Percentiles rank a stretch among this genome's conserved stretches.
Conservation (phyloP, 345 rosid genomes). For the Corymbia maculata region DNA sequence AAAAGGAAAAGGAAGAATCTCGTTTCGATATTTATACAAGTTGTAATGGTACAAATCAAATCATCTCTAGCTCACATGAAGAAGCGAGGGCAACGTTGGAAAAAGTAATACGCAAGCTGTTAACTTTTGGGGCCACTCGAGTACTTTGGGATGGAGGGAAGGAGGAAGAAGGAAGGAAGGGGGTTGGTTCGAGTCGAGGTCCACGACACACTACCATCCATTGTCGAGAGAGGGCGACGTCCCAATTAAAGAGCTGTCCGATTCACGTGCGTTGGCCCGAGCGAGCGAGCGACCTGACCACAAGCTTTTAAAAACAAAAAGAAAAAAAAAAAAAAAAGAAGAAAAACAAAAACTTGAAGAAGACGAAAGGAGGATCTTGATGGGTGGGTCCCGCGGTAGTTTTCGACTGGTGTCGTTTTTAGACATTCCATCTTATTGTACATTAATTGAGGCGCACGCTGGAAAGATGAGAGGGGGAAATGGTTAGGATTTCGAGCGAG, state of each 20-base stretch:
- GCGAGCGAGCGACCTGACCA: not conserved
- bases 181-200: not conserved
- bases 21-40: not conserved
- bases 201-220: not conserved
- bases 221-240: not conserved
- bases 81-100: not conserved
- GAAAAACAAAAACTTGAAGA: not conserved
- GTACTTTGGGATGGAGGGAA: not conserved
- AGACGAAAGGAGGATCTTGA: not conserved
- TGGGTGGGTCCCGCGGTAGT: not conserved
- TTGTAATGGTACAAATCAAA: not conserved
- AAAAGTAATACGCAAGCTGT: not conserved
- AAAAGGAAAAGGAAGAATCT: accelerated
- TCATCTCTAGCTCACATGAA: not conserved
- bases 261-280: not conserved
- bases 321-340: not conserved
- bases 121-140: not conserved
- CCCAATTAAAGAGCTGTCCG: not conserved
- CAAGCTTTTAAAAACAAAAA: not conserved
- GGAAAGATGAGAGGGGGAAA: not conserved
- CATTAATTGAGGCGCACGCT: not conserved
- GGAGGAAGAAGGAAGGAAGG: not conserved
- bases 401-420: not conserved
- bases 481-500: not conserved
- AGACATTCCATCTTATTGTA: not conserved